Evolutionary conservation across 106 monocot species (phyloP), one percentile per base, ranked within the genome.

Genomic region (Posidonia australis): DNA sequence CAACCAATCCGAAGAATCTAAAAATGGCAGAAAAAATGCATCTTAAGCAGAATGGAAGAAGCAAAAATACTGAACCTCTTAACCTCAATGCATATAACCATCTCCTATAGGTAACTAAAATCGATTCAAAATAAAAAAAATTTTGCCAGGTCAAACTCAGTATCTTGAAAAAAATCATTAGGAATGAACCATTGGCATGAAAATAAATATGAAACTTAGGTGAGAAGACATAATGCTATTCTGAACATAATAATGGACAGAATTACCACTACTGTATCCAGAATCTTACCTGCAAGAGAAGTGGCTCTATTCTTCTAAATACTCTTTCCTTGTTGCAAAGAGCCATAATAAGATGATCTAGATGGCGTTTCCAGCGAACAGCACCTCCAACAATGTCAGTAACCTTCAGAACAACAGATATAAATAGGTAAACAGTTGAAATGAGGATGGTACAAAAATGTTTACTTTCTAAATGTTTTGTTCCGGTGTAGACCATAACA

Each of bases 1-100:
- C 83, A 78, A 5, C 90, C 94, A 82, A 96, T 82, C 14, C 94
- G 81, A 58, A 96, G 84, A 80, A 96, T 90, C 94, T 96, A 77
- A 58, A 74, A 74, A 43, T 23, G 67, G 32, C 67, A 65, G 12
- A 68, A 58, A 13, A 64, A 13, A 47, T 25, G 14, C 46, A 14
- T 60, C 36, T 41, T 41, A 21, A 18, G 1, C 18, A 41, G 10
- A 2, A 60, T 0, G 10, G 29, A 29, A 0, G 13, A 9, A 58
- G 25, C 5, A 29, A 27, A 26, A 55, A 55, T n/a, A 48, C 0
- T 48, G 12, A 4, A 1, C 18, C 9, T 1, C 22, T 23, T 22
- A 0, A 9, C 52, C 7, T 36, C n/a, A 56, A 27, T 56, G 25
- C 56, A 25, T 9, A 22, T 10, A 1, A 54, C 23, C 19, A 56